Conservation (phyloP, 306 rosid species). For the Vachellia pachyceras region DNA sequence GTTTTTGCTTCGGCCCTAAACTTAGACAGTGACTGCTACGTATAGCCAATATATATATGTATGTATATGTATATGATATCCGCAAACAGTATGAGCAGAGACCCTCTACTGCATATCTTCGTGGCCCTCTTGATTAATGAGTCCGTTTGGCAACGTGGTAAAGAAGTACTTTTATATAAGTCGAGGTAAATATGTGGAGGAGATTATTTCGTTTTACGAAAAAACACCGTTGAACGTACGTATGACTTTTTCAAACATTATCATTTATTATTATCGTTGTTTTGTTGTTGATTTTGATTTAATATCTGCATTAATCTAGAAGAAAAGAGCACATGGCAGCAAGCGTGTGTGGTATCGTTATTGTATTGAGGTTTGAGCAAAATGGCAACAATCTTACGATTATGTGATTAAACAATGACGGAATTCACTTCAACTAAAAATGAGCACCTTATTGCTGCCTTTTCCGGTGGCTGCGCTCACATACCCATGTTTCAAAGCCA, state of each 20-base stretch:
- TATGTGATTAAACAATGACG: slow-evolving; percentile 24
- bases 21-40: slow-evolving; percentile 13
- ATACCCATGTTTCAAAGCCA: background rate
- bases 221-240: too few species aligned
- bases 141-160: too few species aligned
- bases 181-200: too few species aligned
- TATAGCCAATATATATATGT: too few species aligned
- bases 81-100: background rate
- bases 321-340: background rate
- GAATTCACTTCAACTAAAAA: slow-evolving; percentile 31
- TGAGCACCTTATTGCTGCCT: slow-evolving; percentile 18
- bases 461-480: slow-evolving; percentile 11
- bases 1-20: slow-evolving; percentile 17
- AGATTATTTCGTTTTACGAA: too few species aligned
- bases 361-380: background rate
- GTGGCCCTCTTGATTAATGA: background rate
- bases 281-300: background rate
- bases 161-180: too few species aligned
- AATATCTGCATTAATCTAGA: background rate
- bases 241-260: too few species aligned
- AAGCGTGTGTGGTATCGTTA: background rate
- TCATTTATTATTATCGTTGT: background rate
- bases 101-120: background rate
- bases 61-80: too few species aligned
- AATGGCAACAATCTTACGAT: background rate